Percentiles rank a stretch among this genome's conserved stretches.
phyloP scores from a whole-genome alignment of 2,329 filamentous ascomycete genomes.

The Lasiodiplodia sp. region DNA sequence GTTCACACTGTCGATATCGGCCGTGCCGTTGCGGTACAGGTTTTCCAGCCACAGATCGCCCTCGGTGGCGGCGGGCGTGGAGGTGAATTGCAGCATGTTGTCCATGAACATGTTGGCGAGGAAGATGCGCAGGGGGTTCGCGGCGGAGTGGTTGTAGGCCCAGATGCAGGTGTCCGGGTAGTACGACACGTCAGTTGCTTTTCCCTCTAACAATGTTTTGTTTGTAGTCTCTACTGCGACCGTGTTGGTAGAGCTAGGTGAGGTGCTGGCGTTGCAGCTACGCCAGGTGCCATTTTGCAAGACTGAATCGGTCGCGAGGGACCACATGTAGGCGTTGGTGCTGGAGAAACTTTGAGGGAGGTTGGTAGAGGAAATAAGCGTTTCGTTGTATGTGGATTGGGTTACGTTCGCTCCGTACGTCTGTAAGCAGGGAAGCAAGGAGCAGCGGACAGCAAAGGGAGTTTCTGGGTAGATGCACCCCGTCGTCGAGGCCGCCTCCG shows the following conservation, averaged over 20 bases:
- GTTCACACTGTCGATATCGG: not conserved
- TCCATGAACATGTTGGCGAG: not conserved
- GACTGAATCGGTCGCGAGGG: not conserved
- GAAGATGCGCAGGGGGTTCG: not conserved
- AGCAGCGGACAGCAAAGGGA: not conserved
- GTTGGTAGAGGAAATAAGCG: not conserved
- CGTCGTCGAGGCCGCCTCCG: no score
- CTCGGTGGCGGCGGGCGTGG: not conserved
- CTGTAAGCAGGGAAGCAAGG: not conserved
- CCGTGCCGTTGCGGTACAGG: conserved; percentile 2
- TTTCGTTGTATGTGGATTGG: not conserved
- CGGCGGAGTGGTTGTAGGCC: not conserved
- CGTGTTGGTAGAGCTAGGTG: not conserved
- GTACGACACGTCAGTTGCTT: not conserved
- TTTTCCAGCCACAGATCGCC: conserved; percentile 11
- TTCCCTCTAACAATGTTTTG: not conserved
- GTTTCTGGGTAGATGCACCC: not conserved
- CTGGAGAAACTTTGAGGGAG: not conserved
- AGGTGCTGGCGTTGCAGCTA: not conserved
- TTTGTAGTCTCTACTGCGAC: not conserved
- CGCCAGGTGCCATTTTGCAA: not conserved
- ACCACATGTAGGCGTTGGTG: not conserved
- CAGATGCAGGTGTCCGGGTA: conserved; percentile 8
- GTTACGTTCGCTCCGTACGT: conserved; percentile 15
- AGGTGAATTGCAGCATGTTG: not conserved